A percentile compares a stretch with the other conserved stretches of the same genome.
phyloP scores from a whole-genome alignment of 352 stramenopile genomes.

The Globisporangium carolinianum region DNA sequence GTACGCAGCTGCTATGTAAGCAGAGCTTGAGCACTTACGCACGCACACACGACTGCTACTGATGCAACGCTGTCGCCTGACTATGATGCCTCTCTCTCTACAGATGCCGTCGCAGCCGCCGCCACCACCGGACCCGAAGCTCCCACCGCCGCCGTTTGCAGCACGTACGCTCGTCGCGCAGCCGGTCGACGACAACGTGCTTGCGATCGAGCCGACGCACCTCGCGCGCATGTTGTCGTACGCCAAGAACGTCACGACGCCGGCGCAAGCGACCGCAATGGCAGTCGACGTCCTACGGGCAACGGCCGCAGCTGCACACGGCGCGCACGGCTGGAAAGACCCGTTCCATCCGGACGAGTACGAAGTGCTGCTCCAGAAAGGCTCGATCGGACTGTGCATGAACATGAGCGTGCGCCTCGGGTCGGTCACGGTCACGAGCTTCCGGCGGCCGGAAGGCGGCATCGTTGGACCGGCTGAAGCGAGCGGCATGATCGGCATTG shows the following conservation, averaged over 20 bases:
- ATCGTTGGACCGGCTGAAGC: slow-evolving; percentile 79
- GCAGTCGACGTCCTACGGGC: slow-evolving; percentile 64
- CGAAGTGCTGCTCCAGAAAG: slow-evolving; percentile 83
- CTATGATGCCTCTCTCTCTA: neutral
- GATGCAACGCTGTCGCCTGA: neutral
- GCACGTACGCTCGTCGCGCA: slow-evolving; percentile 52
- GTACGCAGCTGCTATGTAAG: too few relatives aligned
- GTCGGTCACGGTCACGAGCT: slow-evolving; percentile 78
- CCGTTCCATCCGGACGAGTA: slow-evolving; percentile 70
- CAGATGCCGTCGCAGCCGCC: neutral
- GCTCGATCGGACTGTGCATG: slow-evolving; percentile 83
- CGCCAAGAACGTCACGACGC: slow-evolving; percentile 53
- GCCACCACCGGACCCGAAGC: slow-evolving; percentile 21
- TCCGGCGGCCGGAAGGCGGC: slow-evolving; percentile 60
- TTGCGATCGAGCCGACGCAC: slow-evolving; percentile 37
- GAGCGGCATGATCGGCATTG: slow-evolving; percentile 68
- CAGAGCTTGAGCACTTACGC: neutral
- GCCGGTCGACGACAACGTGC: slow-evolving; percentile 56
- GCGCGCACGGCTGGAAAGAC: slow-evolving; percentile 60
- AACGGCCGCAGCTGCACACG: slow-evolving; percentile 27
- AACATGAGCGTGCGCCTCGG: slow-evolving; percentile 85
- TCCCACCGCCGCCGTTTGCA: slow-evolving; percentile 53
- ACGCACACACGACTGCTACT: neutral
- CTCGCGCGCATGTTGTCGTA: slow-evolving; percentile 41
- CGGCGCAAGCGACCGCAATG: slow-evolving; percentile 57